Conservation (phyloP, 768 basidiomycete genomes). For the Amanita exitialis region DNA sequence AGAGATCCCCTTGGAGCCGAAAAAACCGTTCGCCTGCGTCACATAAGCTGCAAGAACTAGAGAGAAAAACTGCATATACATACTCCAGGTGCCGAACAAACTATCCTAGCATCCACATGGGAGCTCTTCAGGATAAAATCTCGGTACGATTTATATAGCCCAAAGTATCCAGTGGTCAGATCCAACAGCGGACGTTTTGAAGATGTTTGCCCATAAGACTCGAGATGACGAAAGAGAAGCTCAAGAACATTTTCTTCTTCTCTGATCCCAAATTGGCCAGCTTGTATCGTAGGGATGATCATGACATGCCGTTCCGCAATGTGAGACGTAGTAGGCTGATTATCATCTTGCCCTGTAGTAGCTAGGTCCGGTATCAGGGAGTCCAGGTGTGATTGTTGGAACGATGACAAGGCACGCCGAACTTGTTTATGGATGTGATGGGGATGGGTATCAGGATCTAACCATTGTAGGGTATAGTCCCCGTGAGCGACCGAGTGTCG, state of each 20-base stretch:
- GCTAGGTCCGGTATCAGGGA: constrained; percentile 1
- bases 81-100: constrained; percentile 84
- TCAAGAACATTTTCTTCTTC: constrained; percentile 70
- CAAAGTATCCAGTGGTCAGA: constrained; percentile 94
- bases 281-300: constrained; percentile 77
- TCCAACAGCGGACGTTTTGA: constrained; percentile 43
- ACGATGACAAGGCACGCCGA: constrained; percentile 38
- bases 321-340: constrained; percentile 33
- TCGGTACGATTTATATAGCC: constrained; percentile 74
- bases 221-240: constrained; percentile 46
- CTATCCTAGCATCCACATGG: constrained; percentile 53
- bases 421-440: constrained; percentile 60
- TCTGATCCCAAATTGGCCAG: constrained; percentile 75
- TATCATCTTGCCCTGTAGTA: constrained; percentile 4
- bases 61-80: constrained; percentile 10
- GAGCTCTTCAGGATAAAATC: constrained; percentile 51
- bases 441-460: constrained; percentile 52
- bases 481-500: constrained; percentile 24
- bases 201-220: constrained; percentile 5
- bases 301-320: neutral
- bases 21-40: constrained; percentile 89
- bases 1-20: constrained; percentile 80
- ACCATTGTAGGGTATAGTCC: constrained; percentile 56
- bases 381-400: constrained; percentile 40
- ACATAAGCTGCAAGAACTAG: neutral